Evolutionary conservation across 441 rosid genomes (phyloP).

Genomic region (Iberis amara): DNA sequence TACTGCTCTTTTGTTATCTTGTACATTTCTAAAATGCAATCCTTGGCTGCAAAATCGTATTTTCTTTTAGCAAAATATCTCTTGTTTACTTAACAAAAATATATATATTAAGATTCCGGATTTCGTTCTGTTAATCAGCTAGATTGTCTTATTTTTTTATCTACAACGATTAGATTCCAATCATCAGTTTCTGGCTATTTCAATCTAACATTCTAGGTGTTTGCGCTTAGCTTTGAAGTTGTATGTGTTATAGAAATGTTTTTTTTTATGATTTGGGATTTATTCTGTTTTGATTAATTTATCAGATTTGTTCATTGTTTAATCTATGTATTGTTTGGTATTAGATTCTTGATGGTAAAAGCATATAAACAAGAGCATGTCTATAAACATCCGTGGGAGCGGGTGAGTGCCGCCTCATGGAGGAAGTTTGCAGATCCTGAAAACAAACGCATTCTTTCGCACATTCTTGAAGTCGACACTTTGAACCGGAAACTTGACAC

Average conservation of each 20-base stretch:
- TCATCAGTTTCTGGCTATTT: too few relatives aligned
- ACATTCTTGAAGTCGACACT: slow-evolving; percentile 78
- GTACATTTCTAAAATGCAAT: not conserved
- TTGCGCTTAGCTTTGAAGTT: too few relatives aligned
- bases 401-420: slow-evolving; percentile 93
- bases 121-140: slow-evolving; percentile 11
- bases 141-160: not conserved
- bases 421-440: slow-evolving; percentile 91
- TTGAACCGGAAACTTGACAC: slow-evolving; percentile 63
- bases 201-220: too few relatives aligned
- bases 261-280: not conserved
- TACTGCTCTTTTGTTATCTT: too few relatives aligned
- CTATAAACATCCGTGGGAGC: slow-evolving; percentile 94
- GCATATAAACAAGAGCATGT: slow-evolving; percentile 82
- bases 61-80: too few relatives aligned
- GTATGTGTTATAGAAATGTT: too few relatives aligned
- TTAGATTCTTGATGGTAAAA: slow-evolving; percentile 56
- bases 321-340: not conserved
- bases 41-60: too few relatives aligned
- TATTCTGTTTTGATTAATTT: not conserved
- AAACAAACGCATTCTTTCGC: slow-evolving; percentile 77
- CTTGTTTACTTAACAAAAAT: too few relatives aligned
- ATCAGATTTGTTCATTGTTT: not conserved
- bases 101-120: too few relatives aligned
- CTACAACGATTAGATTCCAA: too few relatives aligned